phyloP scores from a whole-genome alignment of 2,329 filamentous ascomycete species.

The Pseudogymnoascus sp. region DNA sequence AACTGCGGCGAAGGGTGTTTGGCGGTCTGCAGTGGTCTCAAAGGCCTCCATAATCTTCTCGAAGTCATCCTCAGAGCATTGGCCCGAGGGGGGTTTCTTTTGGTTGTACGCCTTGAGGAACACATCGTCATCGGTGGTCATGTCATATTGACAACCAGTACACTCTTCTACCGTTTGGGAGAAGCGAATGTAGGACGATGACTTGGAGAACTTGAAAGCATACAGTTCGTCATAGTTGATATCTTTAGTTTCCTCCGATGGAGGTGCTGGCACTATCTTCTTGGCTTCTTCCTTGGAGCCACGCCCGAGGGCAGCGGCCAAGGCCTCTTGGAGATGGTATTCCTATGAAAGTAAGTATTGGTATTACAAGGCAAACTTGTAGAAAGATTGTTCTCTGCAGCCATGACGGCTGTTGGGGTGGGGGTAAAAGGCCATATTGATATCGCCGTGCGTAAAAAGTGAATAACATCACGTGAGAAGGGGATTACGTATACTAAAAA shows the following conservation, averaged over 20 bases:
- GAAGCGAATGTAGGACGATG: conserved; percentile 91
- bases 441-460: background rate
- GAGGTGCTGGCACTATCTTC: conserved; percentile 51
- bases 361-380: background rate
- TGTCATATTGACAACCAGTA: conserved; percentile 83
- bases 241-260: conserved; percentile 50
- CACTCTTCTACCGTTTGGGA: conserved; percentile 97
- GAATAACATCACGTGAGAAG: conserved; percentile 18
- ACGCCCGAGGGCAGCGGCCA: conserved; percentile 17
- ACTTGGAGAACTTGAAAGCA: conserved; percentile 68
- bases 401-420: background rate
- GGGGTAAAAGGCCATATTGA: conserved; percentile 6
- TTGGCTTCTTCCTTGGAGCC: conserved; percentile 21
- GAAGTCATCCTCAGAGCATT: conserved; percentile 83
- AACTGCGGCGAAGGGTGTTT: conserved; percentile 82
- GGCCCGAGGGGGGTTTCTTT: conserved; percentile 54
- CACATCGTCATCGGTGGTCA: conserved; percentile 81
- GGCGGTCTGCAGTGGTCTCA: conserved; percentile 73
- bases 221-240: conserved; percentile 88
- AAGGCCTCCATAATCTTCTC: conserved; percentile 93
- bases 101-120: conserved; percentile 80
- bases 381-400: conserved; percentile 6
- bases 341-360: conserved; percentile 23
- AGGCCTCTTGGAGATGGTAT: conserved; percentile 30
- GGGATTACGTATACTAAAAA: conserved; percentile 15